These are phyloP conservation scores for Aspergillus nidulans DNA, from an alignment of 495 filamentous ascomycete genomes.

Conservation along the genomic window DNA sequence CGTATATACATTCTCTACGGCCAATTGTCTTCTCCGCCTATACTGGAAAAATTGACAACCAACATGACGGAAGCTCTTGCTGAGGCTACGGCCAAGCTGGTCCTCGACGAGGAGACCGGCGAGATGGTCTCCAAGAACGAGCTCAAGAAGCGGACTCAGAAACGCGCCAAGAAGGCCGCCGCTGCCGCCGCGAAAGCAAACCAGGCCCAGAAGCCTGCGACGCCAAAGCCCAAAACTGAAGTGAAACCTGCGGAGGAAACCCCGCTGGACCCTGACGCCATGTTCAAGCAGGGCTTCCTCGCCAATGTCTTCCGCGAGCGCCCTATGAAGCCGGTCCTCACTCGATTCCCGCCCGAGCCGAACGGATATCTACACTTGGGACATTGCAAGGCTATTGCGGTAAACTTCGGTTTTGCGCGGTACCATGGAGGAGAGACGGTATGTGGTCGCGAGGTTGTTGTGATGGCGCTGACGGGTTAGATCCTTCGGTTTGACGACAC, in stretches of 20 bases:
- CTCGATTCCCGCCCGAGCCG: constrained; percentile 91
- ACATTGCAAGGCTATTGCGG: constrained; percentile 91
- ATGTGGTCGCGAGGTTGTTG: background rate
- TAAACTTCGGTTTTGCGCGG: constrained; percentile 94
- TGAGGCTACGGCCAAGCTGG: constrained; percentile 52
- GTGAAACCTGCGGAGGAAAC: constrained; percentile 37
- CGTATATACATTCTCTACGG: background rate
- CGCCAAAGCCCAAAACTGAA: constrained; percentile 23
- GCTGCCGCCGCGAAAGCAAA: constrained; percentile 31
- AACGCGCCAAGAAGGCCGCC: constrained; percentile 57
- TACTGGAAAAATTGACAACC: background rate
- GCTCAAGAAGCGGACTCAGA: constrained; percentile 62
- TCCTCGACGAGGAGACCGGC: constrained; percentile 61
- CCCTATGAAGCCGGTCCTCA: constrained; percentile 58
- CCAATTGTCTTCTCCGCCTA: background rate
- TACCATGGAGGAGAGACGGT: constrained; percentile 62
- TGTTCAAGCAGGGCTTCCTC: constrained; percentile 85
- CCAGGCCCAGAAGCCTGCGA: constrained; percentile 20
- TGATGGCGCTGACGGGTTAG: constrained; percentile 2
- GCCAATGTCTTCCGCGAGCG: constrained; percentile 75
- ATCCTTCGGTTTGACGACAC: constrained; percentile 67
- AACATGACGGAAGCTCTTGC: constrained; percentile 54
- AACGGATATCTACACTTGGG: constrained; percentile 76
- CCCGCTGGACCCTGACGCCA: constrained; percentile 58
- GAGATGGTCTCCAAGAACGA: constrained; percentile 64